Percentiles rank a stretch among this genome's conserved stretches.
Evolutionary conservation across 768 basidiomycete genomes (phyloP).

Genomic region (Suillus cothurnatus): DNA sequence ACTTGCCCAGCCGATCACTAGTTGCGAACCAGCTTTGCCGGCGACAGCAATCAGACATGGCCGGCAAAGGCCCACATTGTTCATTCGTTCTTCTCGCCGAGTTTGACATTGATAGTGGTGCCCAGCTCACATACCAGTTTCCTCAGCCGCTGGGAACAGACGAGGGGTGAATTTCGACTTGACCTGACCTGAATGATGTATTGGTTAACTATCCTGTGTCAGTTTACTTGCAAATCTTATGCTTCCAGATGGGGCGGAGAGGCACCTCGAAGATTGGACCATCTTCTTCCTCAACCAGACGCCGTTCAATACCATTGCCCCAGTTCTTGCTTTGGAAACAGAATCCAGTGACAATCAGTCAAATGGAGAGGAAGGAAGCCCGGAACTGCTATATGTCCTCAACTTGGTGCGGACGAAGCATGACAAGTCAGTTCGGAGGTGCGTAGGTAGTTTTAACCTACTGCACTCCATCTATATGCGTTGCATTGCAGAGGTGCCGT

Average conservation of each 20-base stretch:
- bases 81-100: conserved; percentile 97
- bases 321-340: conserved; percentile 74
- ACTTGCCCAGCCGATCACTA: neutral
- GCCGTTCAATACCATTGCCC: conserved; percentile 81
- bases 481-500: conserved; percentile 72
- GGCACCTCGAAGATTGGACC: conserved; percentile 95
- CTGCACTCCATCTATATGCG: neutral
- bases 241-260: conserved; percentile 98
- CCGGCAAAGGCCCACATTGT: conserved; percentile 71
- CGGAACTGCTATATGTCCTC: conserved; percentile 80
- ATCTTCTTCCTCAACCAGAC: conserved; percentile 98
- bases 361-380: conserved; percentile 27
- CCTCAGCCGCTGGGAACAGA: conserved; percentile 93
- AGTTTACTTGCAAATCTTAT: conserved; percentile 96
- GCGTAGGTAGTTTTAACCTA: conserved; percentile 23
- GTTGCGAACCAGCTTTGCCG: neutral
- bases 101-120: conserved; percentile 95
- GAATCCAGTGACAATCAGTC: conserved; percentile 33
- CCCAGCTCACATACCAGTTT: conserved; percentile 93
- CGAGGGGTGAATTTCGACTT: conserved; percentile 68
- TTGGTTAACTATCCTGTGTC: conserved; percentile 9
- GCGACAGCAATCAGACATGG: conserved; percentile 39
- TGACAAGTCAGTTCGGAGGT: conserved; percentile 82
- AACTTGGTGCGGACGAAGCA: conserved; percentile 92
- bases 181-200: conserved; percentile 2